Conservation (phyloP, 257 asterid species). For the Dorcoceras hygrometricum region DNA sequence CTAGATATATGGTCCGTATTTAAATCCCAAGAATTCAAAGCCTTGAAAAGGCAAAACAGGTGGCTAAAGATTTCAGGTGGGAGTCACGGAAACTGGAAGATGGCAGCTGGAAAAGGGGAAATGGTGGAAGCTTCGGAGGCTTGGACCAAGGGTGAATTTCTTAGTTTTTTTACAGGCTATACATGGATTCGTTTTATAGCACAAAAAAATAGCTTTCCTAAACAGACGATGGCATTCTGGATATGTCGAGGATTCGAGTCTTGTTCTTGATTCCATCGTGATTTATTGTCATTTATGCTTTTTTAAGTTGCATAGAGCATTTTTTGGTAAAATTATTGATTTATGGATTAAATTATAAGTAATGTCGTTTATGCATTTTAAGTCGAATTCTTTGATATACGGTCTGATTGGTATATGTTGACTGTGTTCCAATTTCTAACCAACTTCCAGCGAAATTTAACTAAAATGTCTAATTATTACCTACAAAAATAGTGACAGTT, state of each 20-base stretch:
- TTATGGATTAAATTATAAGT: too few relatives aligned
- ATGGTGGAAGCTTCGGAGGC: constrained; percentile 18
- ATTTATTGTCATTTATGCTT: neutral
- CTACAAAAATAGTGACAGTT: too few relatives aligned
- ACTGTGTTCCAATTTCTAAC: too few relatives aligned
- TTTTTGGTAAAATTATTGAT: too few relatives aligned
- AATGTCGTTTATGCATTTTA: too few relatives aligned
- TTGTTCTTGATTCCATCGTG: constrained; percentile 24
- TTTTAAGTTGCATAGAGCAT: too few relatives aligned
- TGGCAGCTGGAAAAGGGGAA: constrained; percentile 16
- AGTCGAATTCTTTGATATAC: too few relatives aligned
- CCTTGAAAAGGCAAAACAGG: constrained; percentile 17
- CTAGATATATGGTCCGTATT: neutral
- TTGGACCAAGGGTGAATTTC: neutral
- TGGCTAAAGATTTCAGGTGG: constrained; percentile 29
- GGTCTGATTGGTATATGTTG: too few relatives aligned
- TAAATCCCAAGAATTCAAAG: neutral
- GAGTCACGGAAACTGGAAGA: constrained; percentile 32
- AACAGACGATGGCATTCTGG: neutral
- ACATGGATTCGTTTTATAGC: constrained; percentile 5
- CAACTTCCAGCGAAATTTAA: too few relatives aligned
- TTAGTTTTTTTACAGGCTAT: constrained; percentile 11
- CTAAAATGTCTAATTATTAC: too few relatives aligned
- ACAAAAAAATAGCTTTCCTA: neutral
- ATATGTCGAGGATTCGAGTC: constrained; percentile 24